These are phyloP conservation scores for Pistacia vera DNA, from an alignment of 345 rosid species.

Conservation along the genomic window DNA sequence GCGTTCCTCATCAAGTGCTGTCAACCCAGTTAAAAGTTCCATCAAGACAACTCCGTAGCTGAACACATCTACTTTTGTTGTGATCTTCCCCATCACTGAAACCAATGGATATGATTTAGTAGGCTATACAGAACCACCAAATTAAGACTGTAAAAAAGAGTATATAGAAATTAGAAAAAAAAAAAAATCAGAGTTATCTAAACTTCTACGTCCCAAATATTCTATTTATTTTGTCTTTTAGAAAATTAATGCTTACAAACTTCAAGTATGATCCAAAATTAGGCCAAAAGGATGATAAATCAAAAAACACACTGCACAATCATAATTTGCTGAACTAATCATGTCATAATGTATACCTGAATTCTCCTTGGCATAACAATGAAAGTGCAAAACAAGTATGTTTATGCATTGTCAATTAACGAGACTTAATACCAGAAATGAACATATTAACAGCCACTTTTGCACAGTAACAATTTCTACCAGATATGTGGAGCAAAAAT, in stretches of 20 bases:
- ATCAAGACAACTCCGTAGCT: slow-evolving; percentile 55
- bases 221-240: background rate
- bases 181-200: background rate
- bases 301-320: background rate
- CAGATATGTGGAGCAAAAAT: background rate
- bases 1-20: slow-evolving; percentile 49
- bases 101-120: background rate
- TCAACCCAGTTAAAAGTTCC: slow-evolving; percentile 51
- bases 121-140: background rate
- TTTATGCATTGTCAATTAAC: background rate
- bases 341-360: background rate
- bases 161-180: background rate
- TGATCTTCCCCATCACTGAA: slow-evolving; percentile 58
- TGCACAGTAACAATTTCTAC: background rate
- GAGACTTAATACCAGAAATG: background rate
- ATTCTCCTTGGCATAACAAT: background rate
- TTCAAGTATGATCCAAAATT: background rate
- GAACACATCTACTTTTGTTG: slow-evolving; percentile 54
- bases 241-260: background rate
- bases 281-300: background rate
- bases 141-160: background rate
- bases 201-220: background rate
- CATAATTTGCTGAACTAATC: background rate
- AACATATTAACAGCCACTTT: background rate
- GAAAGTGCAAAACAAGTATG: background rate